phyloP scores from a whole-genome alignment of 345 rosid genomes.

The Brassica incana region DNA sequence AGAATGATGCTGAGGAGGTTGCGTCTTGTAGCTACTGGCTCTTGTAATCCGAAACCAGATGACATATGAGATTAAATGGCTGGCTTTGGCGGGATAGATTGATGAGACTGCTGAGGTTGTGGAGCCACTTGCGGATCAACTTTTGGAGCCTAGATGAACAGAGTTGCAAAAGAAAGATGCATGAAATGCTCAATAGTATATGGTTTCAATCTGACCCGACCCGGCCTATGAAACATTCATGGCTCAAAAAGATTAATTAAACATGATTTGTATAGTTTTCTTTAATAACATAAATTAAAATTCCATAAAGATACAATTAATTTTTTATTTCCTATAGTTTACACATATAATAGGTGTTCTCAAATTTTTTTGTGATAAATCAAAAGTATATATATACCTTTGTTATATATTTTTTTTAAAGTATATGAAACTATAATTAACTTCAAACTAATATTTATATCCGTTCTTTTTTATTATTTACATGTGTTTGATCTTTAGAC shows the following conservation, averaged over 20 bases:
- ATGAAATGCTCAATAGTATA: not conserved
- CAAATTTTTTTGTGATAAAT: not conserved
- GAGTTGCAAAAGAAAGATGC: not conserved
- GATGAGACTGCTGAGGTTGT: not conserved
- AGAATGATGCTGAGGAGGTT: constrained; percentile 47
- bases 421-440: not conserved
- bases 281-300: not conserved
- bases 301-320: not conserved
- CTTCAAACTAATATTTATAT: not conserved
- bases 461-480: not conserved
- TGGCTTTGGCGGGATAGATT: not conserved
- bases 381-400: not conserved
- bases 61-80: not conserved
- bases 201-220: not conserved
- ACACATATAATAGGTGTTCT: too few species aligned
- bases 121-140: not conserved
- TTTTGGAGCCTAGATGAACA: not conserved
- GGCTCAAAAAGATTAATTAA: not conserved
- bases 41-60: too few species aligned
- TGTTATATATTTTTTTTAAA: not conserved
- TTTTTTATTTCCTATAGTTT: not conserved
- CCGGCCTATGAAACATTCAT: not conserved
- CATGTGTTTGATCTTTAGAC: not conserved
- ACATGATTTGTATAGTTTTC: not conserved
- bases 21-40: too few species aligned